Evolutionary conservation across 2,329 filamentous ascomycete genomes (phyloP).

Genomic region (Pezicula radicicola): DNA sequence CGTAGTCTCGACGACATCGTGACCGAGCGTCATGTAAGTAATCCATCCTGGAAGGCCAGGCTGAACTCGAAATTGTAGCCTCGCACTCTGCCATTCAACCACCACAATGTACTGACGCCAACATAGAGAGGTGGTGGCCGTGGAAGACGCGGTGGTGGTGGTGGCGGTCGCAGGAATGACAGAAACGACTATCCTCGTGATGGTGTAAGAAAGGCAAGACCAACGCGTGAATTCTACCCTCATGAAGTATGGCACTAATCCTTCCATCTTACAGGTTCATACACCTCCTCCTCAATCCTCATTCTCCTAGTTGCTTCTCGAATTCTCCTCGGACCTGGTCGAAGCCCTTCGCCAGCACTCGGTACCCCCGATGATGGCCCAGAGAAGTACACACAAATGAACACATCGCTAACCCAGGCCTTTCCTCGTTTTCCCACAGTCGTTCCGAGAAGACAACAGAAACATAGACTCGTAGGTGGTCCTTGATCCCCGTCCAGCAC

Average conservation of each 20-base stretch:
- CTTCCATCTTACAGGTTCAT: conserved; percentile 25
- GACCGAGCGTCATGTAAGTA: conserved; percentile 53
- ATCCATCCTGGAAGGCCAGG: neutral
- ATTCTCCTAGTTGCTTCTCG: conserved; percentile 23
- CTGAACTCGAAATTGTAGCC: neutral
- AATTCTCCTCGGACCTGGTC: conserved; percentile 32
- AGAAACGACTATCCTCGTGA: conserved; percentile 64
- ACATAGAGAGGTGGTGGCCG: conserved; percentile 25
- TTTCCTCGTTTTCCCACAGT: conserved; percentile 47
- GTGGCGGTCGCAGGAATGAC: conserved; percentile 28
- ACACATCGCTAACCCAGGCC: conserved; percentile 43
- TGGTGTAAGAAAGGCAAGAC: conserved; percentile 81
- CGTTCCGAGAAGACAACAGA: conserved; percentile 58
- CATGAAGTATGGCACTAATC: conserved; percentile 7
- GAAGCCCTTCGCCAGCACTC: conserved; percentile 23
- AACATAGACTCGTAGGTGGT: conserved; percentile 66
- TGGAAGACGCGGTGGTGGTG: conserved; percentile 25
- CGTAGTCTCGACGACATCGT: conserved; percentile 64
- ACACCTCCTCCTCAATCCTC: conserved; percentile 32
- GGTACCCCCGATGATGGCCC: conserved; percentile 27
- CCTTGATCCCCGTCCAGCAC: neutral
- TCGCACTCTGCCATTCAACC: conserved; percentile 21
- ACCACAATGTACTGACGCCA: conserved; percentile 1
- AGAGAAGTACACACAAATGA: conserved; percentile 35
- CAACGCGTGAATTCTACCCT: neutral